phyloP scores from a whole-genome alignment of 768 basidiomycete species.

The Porphyrellus cyaneotinctus region DNA sequence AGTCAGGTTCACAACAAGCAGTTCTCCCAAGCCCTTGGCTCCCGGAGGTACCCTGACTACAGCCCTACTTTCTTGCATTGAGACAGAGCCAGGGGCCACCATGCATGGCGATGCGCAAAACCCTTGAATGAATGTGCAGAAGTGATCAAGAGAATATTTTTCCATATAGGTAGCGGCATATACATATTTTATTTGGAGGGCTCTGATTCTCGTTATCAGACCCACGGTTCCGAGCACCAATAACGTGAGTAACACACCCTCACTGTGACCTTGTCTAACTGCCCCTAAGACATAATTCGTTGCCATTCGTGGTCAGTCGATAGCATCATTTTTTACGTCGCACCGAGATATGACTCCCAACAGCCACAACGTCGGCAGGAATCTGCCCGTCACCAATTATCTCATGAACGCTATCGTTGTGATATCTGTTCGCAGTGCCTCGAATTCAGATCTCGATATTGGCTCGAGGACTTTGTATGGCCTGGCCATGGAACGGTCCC shows the following conservation, averaged over 20 bases:
- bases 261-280: slow-evolving; percentile 9
- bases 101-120: slow-evolving; percentile 38
- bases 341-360: slow-evolving; percentile 9
- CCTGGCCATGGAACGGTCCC: slow-evolving; percentile 44
- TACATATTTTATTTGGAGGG: slow-evolving; percentile 31
- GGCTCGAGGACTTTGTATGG: slow-evolving; percentile 46
- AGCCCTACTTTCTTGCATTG: slow-evolving; percentile 34
- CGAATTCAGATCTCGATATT: slow-evolving; percentile 62
- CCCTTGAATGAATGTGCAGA: slow-evolving; percentile 41
- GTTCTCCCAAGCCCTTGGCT: slow-evolving; percentile 32
- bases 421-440: slow-evolving; percentile 41
- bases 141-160: slow-evolving; percentile 40
- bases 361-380: slow-evolving; percentile 39
- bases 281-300: slow-evolving; percentile 26
- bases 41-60: slow-evolving; percentile 30
- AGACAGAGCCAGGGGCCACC: slow-evolving; percentile 38
- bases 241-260: slow-evolving; percentile 26
- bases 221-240: slow-evolving; percentile 38
- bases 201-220: slow-evolving; percentile 36
- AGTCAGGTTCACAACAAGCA: slow-evolving; percentile 34
- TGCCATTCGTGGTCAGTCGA: slow-evolving; percentile 37
- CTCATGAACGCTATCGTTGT: slow-evolving; percentile 39
- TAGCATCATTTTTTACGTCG: slow-evolving; percentile 17
- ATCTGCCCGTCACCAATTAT: slow-evolving; percentile 43
- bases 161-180: no score